Percentiles rank a stretch among this genome's conserved stretches.
These are phyloP conservation scores for Blastobotrys serpentis DNA, from an alignment of 1,139 yeast species.

Conservation along the genomic window DNA sequence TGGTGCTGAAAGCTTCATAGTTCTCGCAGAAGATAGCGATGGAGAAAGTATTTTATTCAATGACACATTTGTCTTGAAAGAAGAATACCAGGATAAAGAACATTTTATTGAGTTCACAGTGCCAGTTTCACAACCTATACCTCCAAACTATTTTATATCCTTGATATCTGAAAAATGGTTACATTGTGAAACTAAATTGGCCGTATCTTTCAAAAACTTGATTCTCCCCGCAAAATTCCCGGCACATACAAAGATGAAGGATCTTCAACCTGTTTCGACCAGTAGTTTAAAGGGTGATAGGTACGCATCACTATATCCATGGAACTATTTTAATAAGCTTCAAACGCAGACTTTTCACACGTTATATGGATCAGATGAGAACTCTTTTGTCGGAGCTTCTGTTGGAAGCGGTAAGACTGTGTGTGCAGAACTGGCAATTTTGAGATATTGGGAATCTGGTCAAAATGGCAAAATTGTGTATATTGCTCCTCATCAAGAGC, in stretches of 20 bases:
- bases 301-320: conserved; percentile 42
- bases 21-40: conserved; percentile 79
- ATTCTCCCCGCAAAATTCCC: conserved; percentile 69
- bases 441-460: conserved; percentile 69
- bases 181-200: conserved; percentile 64
- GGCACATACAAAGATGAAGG: conserved; percentile 55
- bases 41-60: conserved; percentile 68
- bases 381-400: conserved; percentile 64
- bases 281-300: conserved; percentile 50
- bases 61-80: conserved; percentile 55
- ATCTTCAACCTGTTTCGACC: conserved; percentile 50
- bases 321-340: conserved; percentile 60
- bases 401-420: conserved; percentile 76
- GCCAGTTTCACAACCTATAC: conserved; percentile 55
- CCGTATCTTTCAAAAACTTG: conserved; percentile 57
- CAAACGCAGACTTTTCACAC: conserved; percentile 71
- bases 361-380: conserved; percentile 58
- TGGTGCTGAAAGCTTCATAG: conserved; percentile 58
- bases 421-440: conserved; percentile 69
- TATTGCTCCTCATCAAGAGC: conserved; percentile 58
- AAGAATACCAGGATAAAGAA: conserved; percentile 50
- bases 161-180: conserved; percentile 83
- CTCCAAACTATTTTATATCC: conserved; percentile 75
- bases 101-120: conserved; percentile 67
- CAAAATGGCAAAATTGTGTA: conserved; percentile 54